Evolutionary conservation across 2,329 filamentous ascomycete species (phyloP).

Genomic region (Cercospora zeae-maydis): DNA sequence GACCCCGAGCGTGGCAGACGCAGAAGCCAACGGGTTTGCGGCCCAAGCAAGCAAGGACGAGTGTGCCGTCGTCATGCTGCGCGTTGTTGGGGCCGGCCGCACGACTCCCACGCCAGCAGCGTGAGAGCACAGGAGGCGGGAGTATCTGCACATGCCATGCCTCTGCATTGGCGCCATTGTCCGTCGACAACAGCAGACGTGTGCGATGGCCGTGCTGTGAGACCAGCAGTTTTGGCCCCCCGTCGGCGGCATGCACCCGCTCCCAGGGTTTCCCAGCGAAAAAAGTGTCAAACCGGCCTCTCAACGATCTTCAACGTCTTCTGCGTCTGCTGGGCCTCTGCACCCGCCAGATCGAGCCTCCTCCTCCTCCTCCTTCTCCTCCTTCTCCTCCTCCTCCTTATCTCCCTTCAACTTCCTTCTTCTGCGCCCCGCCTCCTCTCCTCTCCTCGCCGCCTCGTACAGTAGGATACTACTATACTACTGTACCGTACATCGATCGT

Average conservation of each 20-base stretch:
- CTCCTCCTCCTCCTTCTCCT: background rate
- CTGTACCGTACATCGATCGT: too few species aligned
- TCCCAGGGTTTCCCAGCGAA: background rate
- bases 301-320: slow-evolving; percentile 2
- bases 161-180: too few species aligned
- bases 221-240: slow-evolving; percentile 1
- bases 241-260: background rate
- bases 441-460: background rate
- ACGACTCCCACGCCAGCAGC: background rate
- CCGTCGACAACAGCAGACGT: background rate
- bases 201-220: background rate
- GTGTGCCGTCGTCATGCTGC: too few species aligned
- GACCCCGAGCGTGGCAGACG: background rate
- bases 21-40: background rate
- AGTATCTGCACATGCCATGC: too few species aligned
- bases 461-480: too few species aligned
- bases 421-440: background rate
- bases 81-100: background rate
- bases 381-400: background rate
- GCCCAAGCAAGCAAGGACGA: too few species aligned
- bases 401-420: background rate
- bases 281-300: background rate
- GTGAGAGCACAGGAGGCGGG: too few species aligned
- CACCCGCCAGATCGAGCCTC: background rate
- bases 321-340: background rate